A percentile compares a stretch with the other conserved stretches of the same genome.
phyloP scores from a whole-genome alignment of 2,329 filamentous ascomycete species.

The Trichoderma atrobrunneum region DNA sequence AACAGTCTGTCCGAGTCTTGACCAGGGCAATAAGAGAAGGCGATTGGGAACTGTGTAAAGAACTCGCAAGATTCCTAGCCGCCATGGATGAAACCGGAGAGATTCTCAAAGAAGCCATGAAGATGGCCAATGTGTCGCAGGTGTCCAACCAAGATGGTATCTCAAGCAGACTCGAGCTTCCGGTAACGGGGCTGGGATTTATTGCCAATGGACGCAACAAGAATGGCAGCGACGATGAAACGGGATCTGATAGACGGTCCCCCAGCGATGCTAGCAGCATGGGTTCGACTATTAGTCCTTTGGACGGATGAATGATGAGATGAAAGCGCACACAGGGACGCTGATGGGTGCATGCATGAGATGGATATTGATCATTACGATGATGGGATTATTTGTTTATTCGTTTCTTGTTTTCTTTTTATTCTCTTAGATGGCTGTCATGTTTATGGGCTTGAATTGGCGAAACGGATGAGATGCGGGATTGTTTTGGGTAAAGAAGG shows the following conservation, averaged over 20 bases:
- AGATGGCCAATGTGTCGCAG: slow-evolving; percentile 52
- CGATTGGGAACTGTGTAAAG: slow-evolving; percentile 95
- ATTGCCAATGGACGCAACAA: slow-evolving; percentile 31
- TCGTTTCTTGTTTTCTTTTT: background rate
- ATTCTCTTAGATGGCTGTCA: background rate
- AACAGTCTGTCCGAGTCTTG: slow-evolving; percentile 78
- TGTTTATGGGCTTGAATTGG: slow-evolving; percentile 5
- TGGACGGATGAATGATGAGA: slow-evolving; percentile 14
- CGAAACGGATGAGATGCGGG: slow-evolving; percentile 6
- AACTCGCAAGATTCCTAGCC: slow-evolving; percentile 90
- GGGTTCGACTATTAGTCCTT: slow-evolving; percentile 34
- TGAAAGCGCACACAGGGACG: background rate
- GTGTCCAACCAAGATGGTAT: slow-evolving; percentile 28
- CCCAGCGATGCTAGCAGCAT: slow-evolving; percentile 39
- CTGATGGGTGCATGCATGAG: background rate
- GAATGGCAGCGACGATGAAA: slow-evolving; percentile 33
- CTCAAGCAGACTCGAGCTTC: slow-evolving; percentile 34
- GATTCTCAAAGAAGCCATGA: slow-evolving; percentile 70
- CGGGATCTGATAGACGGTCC: slow-evolving; percentile 38
- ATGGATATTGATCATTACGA: background rate
- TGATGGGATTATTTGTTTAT: background rate
- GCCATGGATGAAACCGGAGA: slow-evolving; percentile 85
- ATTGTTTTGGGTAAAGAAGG: background rate
- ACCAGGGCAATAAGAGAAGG: slow-evolving; percentile 76
- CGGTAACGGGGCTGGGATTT: slow-evolving; percentile 25